Conservation (phyloP, 192 early-diverging fungal genomes). For the Entomortierella parvispora region DNA sequence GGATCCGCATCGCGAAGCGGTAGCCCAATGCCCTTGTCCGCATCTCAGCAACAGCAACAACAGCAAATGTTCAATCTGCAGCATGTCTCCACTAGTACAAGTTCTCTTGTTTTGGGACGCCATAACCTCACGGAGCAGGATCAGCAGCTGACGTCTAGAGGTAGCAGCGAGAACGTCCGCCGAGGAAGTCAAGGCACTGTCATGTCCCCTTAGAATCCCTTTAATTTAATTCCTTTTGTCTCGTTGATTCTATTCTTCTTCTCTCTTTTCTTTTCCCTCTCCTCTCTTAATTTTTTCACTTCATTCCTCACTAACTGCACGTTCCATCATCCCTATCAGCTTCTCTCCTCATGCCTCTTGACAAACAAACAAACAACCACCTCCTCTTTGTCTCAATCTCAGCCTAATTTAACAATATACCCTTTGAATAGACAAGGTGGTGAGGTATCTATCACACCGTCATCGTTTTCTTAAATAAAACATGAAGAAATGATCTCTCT, state of each 20-base stretch:
- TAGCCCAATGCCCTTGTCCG: slow-evolving; percentile 22
- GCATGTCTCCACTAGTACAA: slow-evolving; percentile 36
- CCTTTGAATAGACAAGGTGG: too few relatives aligned
- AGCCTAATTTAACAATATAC: too few relatives aligned
- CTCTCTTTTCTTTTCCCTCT: background rate
- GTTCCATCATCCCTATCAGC: too few relatives aligned
- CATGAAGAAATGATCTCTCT: too few relatives aligned
- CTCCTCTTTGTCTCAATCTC: too few relatives aligned
- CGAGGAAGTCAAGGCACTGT: slow-evolving; percentile 30
- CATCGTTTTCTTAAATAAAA: too few relatives aligned
- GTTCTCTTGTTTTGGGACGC: slow-evolving; percentile 32
- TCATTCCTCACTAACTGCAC: too few relatives aligned
- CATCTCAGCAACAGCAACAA: too few relatives aligned
- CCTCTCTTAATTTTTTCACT: background rate
- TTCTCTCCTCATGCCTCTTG: too few relatives aligned
- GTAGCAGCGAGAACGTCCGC: slow-evolving; percentile 38
- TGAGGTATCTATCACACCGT: too few relatives aligned
- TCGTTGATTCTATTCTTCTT: slow-evolving; percentile 11
- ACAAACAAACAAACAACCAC: too few relatives aligned
- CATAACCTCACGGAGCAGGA: slow-evolving; percentile 47
- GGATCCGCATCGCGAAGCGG: slow-evolving; percentile 1
- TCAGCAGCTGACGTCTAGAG: slow-evolving; percentile 42
- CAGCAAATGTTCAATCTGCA: slow-evolving; percentile 20
- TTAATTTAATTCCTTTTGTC: background rate
- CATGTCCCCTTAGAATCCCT: slow-evolving; percentile 19